phyloP scores from a whole-genome alignment of 148 eudicot species.

The Amaranthus palmeri region DNA sequence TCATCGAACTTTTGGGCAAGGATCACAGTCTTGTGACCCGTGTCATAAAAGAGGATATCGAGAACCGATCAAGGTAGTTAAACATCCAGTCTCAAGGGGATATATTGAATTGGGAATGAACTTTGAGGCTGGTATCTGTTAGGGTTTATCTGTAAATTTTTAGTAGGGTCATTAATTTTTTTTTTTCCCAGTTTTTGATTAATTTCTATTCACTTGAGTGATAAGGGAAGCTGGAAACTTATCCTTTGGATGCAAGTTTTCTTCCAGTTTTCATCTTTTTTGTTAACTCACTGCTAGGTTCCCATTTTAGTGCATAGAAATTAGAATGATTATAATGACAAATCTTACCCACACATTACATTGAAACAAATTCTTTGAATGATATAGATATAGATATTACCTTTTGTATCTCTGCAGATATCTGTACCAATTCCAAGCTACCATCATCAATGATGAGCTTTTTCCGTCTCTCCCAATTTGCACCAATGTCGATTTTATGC shows the following conservation, averaged over 20 bases:
- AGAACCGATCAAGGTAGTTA: slow-evolving; percentile 47
- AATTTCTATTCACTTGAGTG: background rate
- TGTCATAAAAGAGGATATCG: slow-evolving; percentile 63
- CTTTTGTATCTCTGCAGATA: background rate
- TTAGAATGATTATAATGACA: slow-evolving; percentile 1
- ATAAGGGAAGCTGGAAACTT: slow-evolving; percentile 30
- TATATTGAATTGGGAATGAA: slow-evolving; percentile 13
- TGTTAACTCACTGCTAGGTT: slow-evolving; percentile 19
- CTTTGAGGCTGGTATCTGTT: slow-evolving; percentile 24
- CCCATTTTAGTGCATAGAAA: slow-evolving; percentile 22
- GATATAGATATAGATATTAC: background rate
- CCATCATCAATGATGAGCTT: no score
- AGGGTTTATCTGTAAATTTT: slow-evolving; percentile 29
- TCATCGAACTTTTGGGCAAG: slow-evolving; percentile 31
- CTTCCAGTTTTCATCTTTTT: background rate
- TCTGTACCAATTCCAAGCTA: no score
- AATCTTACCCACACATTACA: slow-evolving; percentile 10
- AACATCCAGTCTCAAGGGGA: slow-evolving; percentile 26
- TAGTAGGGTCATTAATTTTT: background rate
- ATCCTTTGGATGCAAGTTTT: slow-evolving; percentile 12
- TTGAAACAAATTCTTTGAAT: background rate
- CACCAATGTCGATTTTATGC: no score
- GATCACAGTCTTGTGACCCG: slow-evolving; percentile 34
- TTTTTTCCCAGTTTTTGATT: background rate
- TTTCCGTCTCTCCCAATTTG: no score